These are phyloP conservation scores for Fusarium beomiforme DNA, from an alignment of 2,329 filamentous ascomycete species.

Conservation along the genomic window DNA sequence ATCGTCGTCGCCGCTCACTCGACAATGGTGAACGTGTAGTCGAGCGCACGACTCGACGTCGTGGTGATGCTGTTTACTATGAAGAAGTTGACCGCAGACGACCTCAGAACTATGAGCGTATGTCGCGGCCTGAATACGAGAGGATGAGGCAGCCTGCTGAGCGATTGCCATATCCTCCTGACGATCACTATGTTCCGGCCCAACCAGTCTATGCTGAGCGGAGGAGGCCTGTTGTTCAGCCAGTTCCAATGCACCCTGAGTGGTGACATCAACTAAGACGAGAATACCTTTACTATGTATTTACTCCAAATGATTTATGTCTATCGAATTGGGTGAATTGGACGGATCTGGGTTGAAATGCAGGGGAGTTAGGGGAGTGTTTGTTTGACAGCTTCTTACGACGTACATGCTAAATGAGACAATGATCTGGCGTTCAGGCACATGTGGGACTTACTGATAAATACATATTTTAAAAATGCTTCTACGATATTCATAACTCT, in stretches of 20 bases:
- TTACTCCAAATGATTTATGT: not conserved
- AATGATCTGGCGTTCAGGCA: not conserved
- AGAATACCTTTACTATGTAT: not conserved
- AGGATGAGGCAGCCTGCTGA: constrained; percentile 11
- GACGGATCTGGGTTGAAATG: not conserved
- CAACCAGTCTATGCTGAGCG: constrained; percentile 35
- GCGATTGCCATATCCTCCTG: constrained; percentile 26
- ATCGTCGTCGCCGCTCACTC: constrained; percentile 20
- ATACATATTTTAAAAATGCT: constrained; percentile 4
- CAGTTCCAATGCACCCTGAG: constrained; percentile 23
- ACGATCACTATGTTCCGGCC: constrained; percentile 29
- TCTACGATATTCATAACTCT: constrained; percentile 1
- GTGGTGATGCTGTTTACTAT: constrained; percentile 31
- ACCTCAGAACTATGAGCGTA: constrained; percentile 31
- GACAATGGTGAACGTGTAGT: constrained; percentile 20
- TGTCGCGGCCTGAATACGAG: constrained; percentile 21
- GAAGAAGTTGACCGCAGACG: constrained; percentile 32
- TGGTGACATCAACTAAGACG: not conserved
- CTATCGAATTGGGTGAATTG: not conserved
- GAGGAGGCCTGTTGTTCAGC: constrained; percentile 24
- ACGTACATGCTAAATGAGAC: constrained; percentile 6
- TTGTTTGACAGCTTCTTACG: not conserved
- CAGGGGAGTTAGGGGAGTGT: not conserved
- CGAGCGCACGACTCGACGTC: constrained; percentile 24
- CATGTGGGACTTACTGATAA: not conserved